These are phyloP conservation scores for Agaricus sinodeliciosus DNA, from an alignment of 768 basidiomycete species.

Conservation along the genomic window DNA sequence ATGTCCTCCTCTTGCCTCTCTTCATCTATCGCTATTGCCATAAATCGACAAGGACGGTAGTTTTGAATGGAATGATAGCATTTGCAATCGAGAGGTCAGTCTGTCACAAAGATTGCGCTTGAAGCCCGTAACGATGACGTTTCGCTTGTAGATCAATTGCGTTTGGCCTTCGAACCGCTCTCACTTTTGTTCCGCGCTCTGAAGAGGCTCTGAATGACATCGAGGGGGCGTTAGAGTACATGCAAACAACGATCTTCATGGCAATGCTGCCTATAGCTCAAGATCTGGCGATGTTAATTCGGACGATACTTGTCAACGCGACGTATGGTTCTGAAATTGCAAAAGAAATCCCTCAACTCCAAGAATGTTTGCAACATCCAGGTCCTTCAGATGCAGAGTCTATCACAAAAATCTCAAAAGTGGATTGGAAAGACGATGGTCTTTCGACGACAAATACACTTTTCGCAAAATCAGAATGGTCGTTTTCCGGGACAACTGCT, in stretches of 20 bases:
- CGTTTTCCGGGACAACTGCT: slow-evolving; percentile 3
- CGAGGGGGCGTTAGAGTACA: slow-evolving; percentile 20
- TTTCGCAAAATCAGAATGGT: background rate
- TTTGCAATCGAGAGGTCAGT: slow-evolving; percentile 16
- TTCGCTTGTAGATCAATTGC: slow-evolving; percentile 13
- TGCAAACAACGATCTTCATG: slow-evolving; percentile 20
- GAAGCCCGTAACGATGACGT: background rate
- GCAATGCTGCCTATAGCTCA: slow-evolving; percentile 17
- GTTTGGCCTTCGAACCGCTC: slow-evolving; percentile 18
- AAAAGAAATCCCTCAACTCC: slow-evolving; percentile 6
- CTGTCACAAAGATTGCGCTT: background rate
- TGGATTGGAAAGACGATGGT: background rate
- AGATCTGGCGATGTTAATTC: slow-evolving; percentile 5
- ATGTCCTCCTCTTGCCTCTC: slow-evolving; percentile 11
- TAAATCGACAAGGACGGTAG: slow-evolving; percentile 7
- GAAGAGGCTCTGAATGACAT: slow-evolving; percentile 10
- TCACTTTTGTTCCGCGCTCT: slow-evolving; percentile 9
- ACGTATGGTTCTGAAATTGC: slow-evolving; percentile 13
- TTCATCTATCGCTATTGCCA: slow-evolving; percentile 10
- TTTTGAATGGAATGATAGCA: slow-evolving; percentile 6
- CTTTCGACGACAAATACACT: background rate
- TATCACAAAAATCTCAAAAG: background rate
- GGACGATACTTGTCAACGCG: slow-evolving; percentile 20
- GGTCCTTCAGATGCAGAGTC: background rate
- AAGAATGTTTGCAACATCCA: background rate